A percentile compares a stretch with the other conserved stretches of the same genome.
phyloP scores from a whole-genome alignment of 1,284 basidiomycete genomes.

The Caloboletus firmus region DNA sequence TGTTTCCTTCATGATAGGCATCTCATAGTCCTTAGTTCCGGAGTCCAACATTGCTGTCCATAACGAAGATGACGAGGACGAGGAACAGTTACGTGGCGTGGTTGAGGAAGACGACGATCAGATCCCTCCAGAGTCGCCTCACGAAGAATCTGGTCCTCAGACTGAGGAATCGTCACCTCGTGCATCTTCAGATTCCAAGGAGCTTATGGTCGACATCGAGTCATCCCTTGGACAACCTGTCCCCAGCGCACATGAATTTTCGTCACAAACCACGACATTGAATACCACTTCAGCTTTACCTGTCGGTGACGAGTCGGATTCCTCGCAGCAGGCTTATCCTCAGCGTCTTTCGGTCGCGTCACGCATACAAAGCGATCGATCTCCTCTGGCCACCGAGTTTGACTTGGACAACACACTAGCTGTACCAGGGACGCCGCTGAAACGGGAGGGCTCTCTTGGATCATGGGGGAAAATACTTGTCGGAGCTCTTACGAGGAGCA shows the following conservation, averaged over 20 bases:
- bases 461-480: slow-evolving; percentile 59
- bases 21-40: slow-evolving; percentile 39
- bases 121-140: slow-evolving; percentile 43
- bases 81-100: slow-evolving; percentile 34
- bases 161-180: slow-evolving; percentile 51
- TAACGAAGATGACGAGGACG: slow-evolving; percentile 55
- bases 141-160: slow-evolving; percentile 36
- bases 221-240: slow-evolving; percentile 51
- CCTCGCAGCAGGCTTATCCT: slow-evolving; percentile 50
- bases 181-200: slow-evolving; percentile 51
- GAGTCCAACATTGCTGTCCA: slow-evolving; percentile 62
- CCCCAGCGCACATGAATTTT: slow-evolving; percentile 50
- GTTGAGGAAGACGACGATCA: slow-evolving; percentile 43
- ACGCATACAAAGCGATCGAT: slow-evolving; percentile 54
- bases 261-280: slow-evolving; percentile 47
- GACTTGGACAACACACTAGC: slow-evolving; percentile 57
- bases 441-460: slow-evolving; percentile 56
- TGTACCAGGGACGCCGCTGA: slow-evolving; percentile 49
- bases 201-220: slow-evolving; percentile 61
- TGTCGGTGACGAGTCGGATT: slow-evolving; percentile 49
- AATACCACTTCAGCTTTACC: slow-evolving; percentile 41
- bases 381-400: slow-evolving; percentile 53
- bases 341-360: slow-evolving; percentile 61
- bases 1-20: slow-evolving; percentile 2
- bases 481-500: slow-evolving; percentile 47